phyloP scores from a whole-genome alignment of 1,284 basidiomycete species.

The Meripilus lineatus region DNA sequence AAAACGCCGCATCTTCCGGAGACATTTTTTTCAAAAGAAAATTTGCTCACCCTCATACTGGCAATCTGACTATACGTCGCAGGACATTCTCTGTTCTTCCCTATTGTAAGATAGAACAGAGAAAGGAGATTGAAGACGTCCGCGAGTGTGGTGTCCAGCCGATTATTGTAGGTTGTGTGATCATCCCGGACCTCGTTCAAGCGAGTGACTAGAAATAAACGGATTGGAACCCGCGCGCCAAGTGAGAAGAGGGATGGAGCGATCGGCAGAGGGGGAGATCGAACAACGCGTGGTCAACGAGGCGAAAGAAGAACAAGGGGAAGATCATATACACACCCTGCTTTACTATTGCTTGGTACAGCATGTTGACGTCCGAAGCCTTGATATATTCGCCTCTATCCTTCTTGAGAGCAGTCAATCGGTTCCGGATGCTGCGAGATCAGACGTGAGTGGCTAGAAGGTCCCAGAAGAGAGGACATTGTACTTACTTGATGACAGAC shows the following conservation, averaged over 20 bases:
- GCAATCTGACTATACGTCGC: slow-evolving; percentile 93
- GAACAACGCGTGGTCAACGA: neutral
- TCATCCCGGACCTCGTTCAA: slow-evolving; percentile 90
- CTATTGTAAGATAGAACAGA: slow-evolving; percentile 92
- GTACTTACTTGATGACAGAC: slow-evolving; percentile 93
- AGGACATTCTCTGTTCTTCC: slow-evolving; percentile 88
- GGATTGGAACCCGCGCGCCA: neutral
- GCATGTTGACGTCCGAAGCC: slow-evolving; percentile 86
- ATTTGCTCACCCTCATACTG: slow-evolving; percentile 76
- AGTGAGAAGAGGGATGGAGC: neutral
- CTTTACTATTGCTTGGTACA: slow-evolving; percentile 93
- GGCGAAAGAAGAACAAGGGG: neutral
- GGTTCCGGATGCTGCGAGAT: slow-evolving; percentile 78
- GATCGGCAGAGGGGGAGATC: slow-evolving; percentile 2
- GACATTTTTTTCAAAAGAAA: neutral
- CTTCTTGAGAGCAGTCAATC: slow-evolving; percentile 84
- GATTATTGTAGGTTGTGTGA: slow-evolving; percentile 73
- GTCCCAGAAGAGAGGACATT: no score
- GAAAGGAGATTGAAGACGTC: slow-evolving; percentile 91
- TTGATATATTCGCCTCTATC: slow-evolving; percentile 88
- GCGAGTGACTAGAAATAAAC: slow-evolving; percentile 69
- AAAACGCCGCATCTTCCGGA: neutral
- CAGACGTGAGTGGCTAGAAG: slow-evolving; percentile 7
- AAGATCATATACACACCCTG: slow-evolving; percentile 57
- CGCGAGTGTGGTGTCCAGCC: slow-evolving; percentile 87